Evolutionary conservation across 2,329 filamentous ascomycete genomes (phyloP).

Genomic region (Fusarium lyarnte): DNA sequence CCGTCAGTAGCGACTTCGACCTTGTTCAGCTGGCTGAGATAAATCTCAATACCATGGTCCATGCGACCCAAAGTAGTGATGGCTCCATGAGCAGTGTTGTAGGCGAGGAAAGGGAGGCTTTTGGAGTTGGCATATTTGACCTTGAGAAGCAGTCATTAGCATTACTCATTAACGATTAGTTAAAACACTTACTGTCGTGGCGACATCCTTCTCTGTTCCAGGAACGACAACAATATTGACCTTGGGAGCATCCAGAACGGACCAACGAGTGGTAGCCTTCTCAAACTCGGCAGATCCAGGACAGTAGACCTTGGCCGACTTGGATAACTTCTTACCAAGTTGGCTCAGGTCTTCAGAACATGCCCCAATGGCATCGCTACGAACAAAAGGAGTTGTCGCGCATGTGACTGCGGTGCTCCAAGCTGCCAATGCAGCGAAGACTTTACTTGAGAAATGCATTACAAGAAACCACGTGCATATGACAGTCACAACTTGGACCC

Average conservation of each 20-base stretch:
- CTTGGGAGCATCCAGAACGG: constrained; percentile 53
- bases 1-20: constrained; percentile 55
- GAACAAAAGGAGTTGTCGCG: constrained; percentile 17
- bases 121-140: constrained; percentile 57
- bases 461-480: neutral
- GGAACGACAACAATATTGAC: constrained; percentile 59
- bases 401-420: constrained; percentile 41
- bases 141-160: neutral
- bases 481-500: neutral
- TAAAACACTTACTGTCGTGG: constrained; percentile 52
- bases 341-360: constrained; percentile 28
- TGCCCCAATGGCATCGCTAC: constrained; percentile 27
- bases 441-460: constrained; percentile 37
- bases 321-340: constrained; percentile 49
- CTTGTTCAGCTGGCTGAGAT: constrained; percentile 54
- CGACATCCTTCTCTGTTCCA: constrained; percentile 59
- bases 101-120: constrained; percentile 61
- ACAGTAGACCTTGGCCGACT: constrained; percentile 52
- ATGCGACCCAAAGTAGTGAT: constrained; percentile 60
- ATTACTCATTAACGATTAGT: fast-evolving
- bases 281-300: constrained; percentile 54
- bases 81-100: constrained; percentile 62
- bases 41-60: constrained; percentile 61
- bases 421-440: constrained; percentile 40
- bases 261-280: constrained; percentile 56